These are phyloP conservation scores for Manihot esculenta DNA, from an alignment of 441 rosid species.

Conservation along the genomic window DNA sequence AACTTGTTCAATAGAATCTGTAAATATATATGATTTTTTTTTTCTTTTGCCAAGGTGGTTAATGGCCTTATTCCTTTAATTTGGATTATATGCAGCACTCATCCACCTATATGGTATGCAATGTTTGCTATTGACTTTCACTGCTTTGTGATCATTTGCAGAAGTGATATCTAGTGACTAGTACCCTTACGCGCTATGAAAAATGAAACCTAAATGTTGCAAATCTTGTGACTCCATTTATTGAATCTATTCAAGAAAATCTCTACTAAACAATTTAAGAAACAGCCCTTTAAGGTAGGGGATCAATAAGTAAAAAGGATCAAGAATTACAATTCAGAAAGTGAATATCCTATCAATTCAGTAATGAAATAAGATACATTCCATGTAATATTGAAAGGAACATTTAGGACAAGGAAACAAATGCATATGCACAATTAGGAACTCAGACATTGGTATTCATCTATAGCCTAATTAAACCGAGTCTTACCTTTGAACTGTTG, in stretches of 20 bases:
- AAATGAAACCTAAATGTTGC: neutral
- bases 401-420: conserved; percentile 14
- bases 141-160: conserved; percentile 9
- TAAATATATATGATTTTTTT: neutral
- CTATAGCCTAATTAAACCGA: conserved; percentile 49
- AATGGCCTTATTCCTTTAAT: conserved; percentile 2
- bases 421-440: conserved; percentile 16
- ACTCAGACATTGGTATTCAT: conserved; percentile 9
- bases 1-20: neutral
- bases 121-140: neutral
- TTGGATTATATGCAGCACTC: neutral
- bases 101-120: neutral
- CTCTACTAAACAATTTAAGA: neutral
- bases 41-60: neutral
- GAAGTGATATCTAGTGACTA: conserved; percentile 4
- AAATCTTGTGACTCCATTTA: conserved; percentile 17
- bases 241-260: neutral
- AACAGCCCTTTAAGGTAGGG: conserved; percentile 6
- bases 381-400: conserved; percentile 15
- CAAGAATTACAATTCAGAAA: conserved; percentile 13
- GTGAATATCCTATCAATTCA: conserved; percentile 12
- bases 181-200: neutral
- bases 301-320: conserved; percentile 10
- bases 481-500: conserved; percentile 39
- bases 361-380: conserved; percentile 20